Conservation (phyloP, 352 stramenopile species). For the Peronosclerospora sorghi region DNA sequence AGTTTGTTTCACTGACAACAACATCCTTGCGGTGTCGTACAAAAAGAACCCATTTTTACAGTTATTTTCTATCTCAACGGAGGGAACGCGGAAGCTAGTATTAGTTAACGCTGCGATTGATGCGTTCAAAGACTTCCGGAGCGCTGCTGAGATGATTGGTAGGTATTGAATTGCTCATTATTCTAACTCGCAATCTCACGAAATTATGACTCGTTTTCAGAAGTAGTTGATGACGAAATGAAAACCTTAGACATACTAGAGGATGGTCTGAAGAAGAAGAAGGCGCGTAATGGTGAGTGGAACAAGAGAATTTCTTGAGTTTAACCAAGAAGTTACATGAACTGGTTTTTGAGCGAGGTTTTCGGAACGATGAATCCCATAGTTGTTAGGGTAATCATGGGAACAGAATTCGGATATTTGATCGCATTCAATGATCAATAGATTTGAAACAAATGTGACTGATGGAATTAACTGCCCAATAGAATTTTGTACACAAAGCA, state of each 20-base stretch:
- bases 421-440: no score
- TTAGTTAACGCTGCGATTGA: constrained; percentile 9
- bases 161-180: constrained; percentile 7
- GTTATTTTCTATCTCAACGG: constrained; percentile 34
- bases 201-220: constrained; percentile 13
- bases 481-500: no score
- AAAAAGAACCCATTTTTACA: constrained; percentile 50
- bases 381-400: no score
- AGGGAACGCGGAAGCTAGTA: constrained; percentile 13
- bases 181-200: constrained; percentile 4
- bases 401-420: no score
- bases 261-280: constrained; percentile 74
- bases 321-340: constrained; percentile 13
- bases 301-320: constrained; percentile 24
- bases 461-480: no score
- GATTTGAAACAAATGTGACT: no score
- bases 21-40: constrained; percentile 42
- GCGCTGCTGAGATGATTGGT: constrained; percentile 44
- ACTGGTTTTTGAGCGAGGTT: not conserved
- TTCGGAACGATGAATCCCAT: no score
- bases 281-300: constrained; percentile 42
- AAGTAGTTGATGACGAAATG: constrained; percentile 34
- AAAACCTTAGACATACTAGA: constrained; percentile 48
- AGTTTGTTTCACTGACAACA: constrained; percentile 33
- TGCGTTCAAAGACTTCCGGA: constrained; percentile 33